These are phyloP conservation scores for Sporobolomyces phaffii DNA, from an alignment of 768 basidiomycete species.

Conservation along the genomic window DNA sequence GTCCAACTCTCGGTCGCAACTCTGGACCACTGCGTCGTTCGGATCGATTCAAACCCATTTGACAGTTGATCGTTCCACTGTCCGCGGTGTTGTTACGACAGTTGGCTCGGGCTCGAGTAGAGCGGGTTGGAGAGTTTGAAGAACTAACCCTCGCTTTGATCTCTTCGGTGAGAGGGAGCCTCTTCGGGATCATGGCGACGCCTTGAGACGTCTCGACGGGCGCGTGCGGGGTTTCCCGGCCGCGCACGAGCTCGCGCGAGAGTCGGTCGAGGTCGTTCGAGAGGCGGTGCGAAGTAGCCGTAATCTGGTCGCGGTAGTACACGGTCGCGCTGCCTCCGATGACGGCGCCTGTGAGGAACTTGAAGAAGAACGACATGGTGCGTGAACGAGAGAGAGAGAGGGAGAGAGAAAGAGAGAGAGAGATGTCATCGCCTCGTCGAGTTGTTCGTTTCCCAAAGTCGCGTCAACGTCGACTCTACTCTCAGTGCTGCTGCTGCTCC, in stretches of 20 bases:
- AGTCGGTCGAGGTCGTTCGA: constrained; percentile 1
- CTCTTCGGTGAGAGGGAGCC: constrained; percentile 25
- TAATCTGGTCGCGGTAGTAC: constrained; percentile 25
- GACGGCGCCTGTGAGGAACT: constrained; percentile 12
- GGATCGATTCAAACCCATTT: not conserved
- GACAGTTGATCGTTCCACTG: constrained; percentile 32
- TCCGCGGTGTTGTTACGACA: no score
- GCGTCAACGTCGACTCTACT: no score
- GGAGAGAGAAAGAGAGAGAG: not conserved
- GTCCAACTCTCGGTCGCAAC: not conserved
- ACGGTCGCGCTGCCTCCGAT: constrained; percentile 16
- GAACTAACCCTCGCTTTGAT: constrained; percentile 22
- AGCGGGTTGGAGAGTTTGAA: not conserved
- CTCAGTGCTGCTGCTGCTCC: not conserved
- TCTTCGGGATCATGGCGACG: constrained; percentile 11
- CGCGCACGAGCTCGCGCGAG: constrained; percentile 10
- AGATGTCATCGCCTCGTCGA: not conserved
- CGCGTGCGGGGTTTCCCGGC: not conserved
- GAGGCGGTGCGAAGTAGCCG: not conserved
- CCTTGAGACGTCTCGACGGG: not conserved
- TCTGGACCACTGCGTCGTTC: not conserved
- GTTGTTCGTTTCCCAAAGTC: no score
- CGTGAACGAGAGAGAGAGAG: not conserved
- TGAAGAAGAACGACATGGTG: constrained; percentile 29
- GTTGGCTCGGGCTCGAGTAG: no score